These are phyloP conservation scores for Leptomonas seymouri DNA, from an alignment of 208 protist species.

Conservation along the genomic window DNA sequence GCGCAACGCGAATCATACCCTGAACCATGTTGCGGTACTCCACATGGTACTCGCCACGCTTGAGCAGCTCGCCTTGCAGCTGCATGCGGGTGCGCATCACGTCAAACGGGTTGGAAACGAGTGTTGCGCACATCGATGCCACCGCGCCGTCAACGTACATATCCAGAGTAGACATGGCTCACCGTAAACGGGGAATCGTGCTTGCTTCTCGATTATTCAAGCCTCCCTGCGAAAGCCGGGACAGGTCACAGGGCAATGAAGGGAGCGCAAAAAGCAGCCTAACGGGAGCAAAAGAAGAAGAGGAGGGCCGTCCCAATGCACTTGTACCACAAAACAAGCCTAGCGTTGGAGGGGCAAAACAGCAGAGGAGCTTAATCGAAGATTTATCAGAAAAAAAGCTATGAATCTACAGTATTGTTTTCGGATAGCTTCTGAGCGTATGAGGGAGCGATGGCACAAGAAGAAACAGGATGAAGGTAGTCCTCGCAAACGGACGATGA, in stretches of 20 bases:
- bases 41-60: slow-evolving; percentile 45
- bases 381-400: no score
- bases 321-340: background rate
- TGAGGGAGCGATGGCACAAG: no score
- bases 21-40: slow-evolving; percentile 58
- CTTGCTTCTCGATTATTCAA: background rate
- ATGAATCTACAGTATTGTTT: no score
- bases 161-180: slow-evolving; percentile 40
- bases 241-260: no score
- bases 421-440: no score
- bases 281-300: slow-evolving; percentile 1
- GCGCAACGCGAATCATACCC: slow-evolving; percentile 47
- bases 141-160: slow-evolving; percentile 60
- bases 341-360: no score
- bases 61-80: slow-evolving; percentile 65
- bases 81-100: slow-evolving; percentile 78
- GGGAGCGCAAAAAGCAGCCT: background rate
- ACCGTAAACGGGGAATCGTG: background rate
- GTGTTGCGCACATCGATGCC: slow-evolving; percentile 42
- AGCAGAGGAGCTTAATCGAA: no score
- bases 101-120: slow-evolving; percentile 78
- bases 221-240: background rate
- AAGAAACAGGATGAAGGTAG: no score
- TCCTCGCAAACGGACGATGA: no score
- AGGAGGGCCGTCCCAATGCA: background rate